These are phyloP conservation scores for Blastocystis hominis DNA, from an alignment of 352 stramenopile species.

Conservation along the genomic window DNA sequence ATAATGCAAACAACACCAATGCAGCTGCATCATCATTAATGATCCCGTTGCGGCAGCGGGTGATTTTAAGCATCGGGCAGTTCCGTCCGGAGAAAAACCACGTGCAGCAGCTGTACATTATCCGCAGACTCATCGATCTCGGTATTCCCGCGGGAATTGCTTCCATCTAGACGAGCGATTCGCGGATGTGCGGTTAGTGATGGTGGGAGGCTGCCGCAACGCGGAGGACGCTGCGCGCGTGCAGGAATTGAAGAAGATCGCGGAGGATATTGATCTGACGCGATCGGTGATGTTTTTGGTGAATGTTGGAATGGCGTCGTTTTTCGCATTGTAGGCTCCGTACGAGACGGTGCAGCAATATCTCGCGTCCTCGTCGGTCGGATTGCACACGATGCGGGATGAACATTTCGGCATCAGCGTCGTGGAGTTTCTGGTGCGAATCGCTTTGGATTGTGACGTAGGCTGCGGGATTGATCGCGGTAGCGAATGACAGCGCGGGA, in stretches of 20 bases:
- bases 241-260: conserved; percentile 71
- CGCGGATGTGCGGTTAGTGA: conserved; percentile 76
- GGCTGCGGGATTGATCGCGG: conserved; percentile 80
- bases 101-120: conserved; percentile 63
- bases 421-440: conserved; percentile 91
- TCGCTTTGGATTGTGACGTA: background rate
- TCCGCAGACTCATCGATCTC: conserved; percentile 37
- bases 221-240: conserved; percentile 80
- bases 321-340: conserved; percentile 70
- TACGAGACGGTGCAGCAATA: conserved; percentile 80
- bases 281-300: conserved; percentile 82
- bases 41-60: conserved; percentile 64
- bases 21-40: background rate
- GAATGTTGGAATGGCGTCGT: conserved; percentile 59
- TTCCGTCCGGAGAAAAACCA: conserved; percentile 99
- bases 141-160: background rate
- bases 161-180: conserved; percentile 58
- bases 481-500: conserved; percentile 92
- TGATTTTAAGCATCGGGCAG: conserved; percentile 87
- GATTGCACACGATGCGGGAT: conserved; percentile 98
- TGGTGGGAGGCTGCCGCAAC: conserved; percentile 88
- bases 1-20: conserved; percentile 16
- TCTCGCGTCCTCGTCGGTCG: conserved; percentile 75
- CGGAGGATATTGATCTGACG: conserved; percentile 70
- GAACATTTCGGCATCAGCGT: conserved; percentile 99